Percentiles rank a stretch among this genome's conserved stretches.
phyloP scores from a whole-genome alignment of 805 yeast genomes.

The Ogataea populi-albae region DNA sequence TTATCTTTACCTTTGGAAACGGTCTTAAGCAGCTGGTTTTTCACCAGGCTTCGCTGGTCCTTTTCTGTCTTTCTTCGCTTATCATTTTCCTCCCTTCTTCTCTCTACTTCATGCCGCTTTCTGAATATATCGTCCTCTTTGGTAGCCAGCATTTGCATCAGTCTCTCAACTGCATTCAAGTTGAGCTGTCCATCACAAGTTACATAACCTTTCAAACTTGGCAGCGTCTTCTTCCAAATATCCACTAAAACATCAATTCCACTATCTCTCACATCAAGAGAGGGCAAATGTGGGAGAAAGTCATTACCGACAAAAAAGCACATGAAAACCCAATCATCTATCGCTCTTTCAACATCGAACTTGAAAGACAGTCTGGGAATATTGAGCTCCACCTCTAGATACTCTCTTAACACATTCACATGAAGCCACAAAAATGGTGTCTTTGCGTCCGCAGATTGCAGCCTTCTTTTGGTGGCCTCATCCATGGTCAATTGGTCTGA shows the following conservation, averaged over 20 bases:
- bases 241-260: slow-evolving; percentile 79
- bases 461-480: slow-evolving; percentile 49
- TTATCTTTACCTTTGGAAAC: slow-evolving; percentile 72
- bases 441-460: slow-evolving; percentile 44
- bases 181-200: slow-evolving; percentile 88
- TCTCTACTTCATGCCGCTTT: slow-evolving; percentile 64
- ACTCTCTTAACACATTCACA: slow-evolving; percentile 82
- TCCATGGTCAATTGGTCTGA: slow-evolving; percentile 56
- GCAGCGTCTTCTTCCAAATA: slow-evolving; percentile 78
- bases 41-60: slow-evolving; percentile 44
- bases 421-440: slow-evolving; percentile 96
- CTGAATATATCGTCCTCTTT: slow-evolving; percentile 80
- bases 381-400: slow-evolving; percentile 74
- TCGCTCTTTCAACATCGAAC: slow-evolving; percentile 90
- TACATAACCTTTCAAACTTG: slow-evolving; percentile 68
- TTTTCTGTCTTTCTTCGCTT: slow-evolving; percentile 53
- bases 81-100: slow-evolving; percentile 60
- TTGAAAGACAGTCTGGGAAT: slow-evolving; percentile 67
- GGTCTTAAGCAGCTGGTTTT: slow-evolving; percentile 44
- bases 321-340: slow-evolving; percentile 98
- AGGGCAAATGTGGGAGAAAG: slow-evolving; percentile 94
- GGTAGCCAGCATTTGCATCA: slow-evolving; percentile 60
- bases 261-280: slow-evolving; percentile 90
- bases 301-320: slow-evolving; percentile 99
- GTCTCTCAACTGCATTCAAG: slow-evolving; percentile 68